Percentiles rank a stretch among this genome's conserved stretches.
phyloP scores from a whole-genome alignment of 129 eudicot species.

The Deinandra increscens region DNA sequence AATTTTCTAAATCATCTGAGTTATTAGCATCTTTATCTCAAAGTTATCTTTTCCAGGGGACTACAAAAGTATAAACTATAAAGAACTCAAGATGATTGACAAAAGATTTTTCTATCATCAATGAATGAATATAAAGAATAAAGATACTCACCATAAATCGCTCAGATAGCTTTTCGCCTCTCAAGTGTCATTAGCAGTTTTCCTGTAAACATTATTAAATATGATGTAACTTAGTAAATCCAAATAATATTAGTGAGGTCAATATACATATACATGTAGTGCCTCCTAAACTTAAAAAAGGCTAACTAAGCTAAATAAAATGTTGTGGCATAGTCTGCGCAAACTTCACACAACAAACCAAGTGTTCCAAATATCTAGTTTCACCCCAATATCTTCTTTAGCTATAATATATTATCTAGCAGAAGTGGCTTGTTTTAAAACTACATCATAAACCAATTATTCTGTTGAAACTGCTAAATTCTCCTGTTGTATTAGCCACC shows the following conservation, averaged over 20 bases:
- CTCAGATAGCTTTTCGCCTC: conserved; percentile 91
- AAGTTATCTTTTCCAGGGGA: background rate
- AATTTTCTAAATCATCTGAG: too few species aligned
- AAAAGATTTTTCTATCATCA: background rate
- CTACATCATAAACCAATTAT: conserved; percentile 88
- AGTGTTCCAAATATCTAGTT: conserved; percentile 83
- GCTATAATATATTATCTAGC: conserved; percentile 56
- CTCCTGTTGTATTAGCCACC: conserved; percentile 74
- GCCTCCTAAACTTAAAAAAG: conserved; percentile 14
- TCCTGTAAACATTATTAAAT: conserved; percentile 46
- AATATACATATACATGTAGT: conserved; percentile 18
- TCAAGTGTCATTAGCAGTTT: conserved; percentile 89
- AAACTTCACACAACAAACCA: conserved; percentile 78
- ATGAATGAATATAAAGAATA: conserved; percentile 1
- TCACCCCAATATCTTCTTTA: conserved; percentile 53
- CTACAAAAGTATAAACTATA: background rate
- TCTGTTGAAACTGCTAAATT: conserved; percentile 71
- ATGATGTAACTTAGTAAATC: conserved; percentile 4
- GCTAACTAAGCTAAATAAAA: conserved; percentile 79
- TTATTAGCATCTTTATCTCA: conserved; percentile 12
- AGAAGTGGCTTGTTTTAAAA: conserved; percentile 86
- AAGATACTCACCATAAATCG: conserved; percentile 77
- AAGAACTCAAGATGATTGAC: background rate
- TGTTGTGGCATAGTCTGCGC: conserved; percentile 98
- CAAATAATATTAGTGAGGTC: conserved; percentile 7